Percentiles rank a stretch among this genome's conserved stretches.
phyloP scores from a whole-genome alignment of 805 yeast genomes.

The Candida stauntonica region DNA sequence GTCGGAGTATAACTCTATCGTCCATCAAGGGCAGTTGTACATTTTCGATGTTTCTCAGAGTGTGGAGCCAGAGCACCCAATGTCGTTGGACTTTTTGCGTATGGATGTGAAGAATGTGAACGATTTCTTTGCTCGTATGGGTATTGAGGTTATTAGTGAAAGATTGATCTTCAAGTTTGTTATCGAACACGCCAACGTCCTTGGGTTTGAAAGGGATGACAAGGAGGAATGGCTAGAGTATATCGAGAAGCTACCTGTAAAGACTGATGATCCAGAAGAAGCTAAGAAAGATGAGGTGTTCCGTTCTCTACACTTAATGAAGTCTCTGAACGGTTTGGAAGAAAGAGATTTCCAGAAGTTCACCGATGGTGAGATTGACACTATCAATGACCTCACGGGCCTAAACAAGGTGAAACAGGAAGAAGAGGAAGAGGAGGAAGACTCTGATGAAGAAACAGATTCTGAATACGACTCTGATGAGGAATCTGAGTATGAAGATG shows the following conservation, averaged over 20 bases:
- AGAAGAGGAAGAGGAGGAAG: slow-evolving; percentile 24
- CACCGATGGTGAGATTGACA: slow-evolving; percentile 73
- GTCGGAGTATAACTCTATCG: slow-evolving; percentile 88
- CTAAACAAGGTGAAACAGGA: slow-evolving; percentile 24
- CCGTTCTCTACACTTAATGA: slow-evolving; percentile 70
- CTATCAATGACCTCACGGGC: slow-evolving; percentile 60
- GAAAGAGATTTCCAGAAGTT: slow-evolving; percentile 86
- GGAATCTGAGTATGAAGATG: slow-evolving; percentile 27
- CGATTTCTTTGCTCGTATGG: slow-evolving; percentile 73
- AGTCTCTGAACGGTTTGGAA: slow-evolving; percentile 78
- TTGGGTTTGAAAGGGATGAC: slow-evolving; percentile 36
- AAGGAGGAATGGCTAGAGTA: slow-evolving; percentile 37
- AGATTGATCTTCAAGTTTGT: slow-evolving; percentile 76
- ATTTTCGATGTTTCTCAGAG: slow-evolving; percentile 96
- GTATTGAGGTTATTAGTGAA: slow-evolving; percentile 77
- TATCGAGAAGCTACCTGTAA: slow-evolving; percentile 52
- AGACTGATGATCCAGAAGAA: slow-evolving; percentile 44
- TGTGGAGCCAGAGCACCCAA: slow-evolving; percentile 97
- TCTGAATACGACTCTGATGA: slow-evolving; percentile 30
- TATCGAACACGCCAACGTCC: slow-evolving; percentile 40
- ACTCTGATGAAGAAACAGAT: slow-evolving; percentile 31
- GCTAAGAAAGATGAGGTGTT: slow-evolving; percentile 83
- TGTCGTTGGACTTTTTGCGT: slow-evolving; percentile 88
- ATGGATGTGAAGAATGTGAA: slow-evolving; percentile 98
- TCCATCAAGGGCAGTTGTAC: slow-evolving; percentile 72